Conservation (phyloP, 352 stramenopile species). For the Phytophthora aleatoria region DNA sequence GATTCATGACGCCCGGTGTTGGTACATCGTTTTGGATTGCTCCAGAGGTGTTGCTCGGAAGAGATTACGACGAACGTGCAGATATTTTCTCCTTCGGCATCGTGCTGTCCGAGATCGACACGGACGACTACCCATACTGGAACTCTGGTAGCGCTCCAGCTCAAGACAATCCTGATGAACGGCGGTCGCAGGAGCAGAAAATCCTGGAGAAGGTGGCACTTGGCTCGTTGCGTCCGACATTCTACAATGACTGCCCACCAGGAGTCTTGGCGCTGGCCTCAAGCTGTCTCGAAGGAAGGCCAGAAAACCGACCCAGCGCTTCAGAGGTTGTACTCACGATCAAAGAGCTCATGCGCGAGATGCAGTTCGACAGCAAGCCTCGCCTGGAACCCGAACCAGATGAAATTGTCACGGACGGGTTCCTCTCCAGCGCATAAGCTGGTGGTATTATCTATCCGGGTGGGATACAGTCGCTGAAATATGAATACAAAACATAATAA, state of each 20-base stretch:
- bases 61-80: constrained; percentile 50
- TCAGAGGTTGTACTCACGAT: constrained; percentile 46
- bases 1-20: constrained; percentile 57
- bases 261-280: constrained; percentile 46
- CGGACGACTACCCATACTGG: constrained; percentile 52
- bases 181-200: constrained; percentile 46
- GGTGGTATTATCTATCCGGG: neutral
- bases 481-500: constrained; percentile 29
- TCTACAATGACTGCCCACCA: constrained; percentile 55
- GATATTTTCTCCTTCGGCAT: constrained; percentile 56
- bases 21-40: constrained; percentile 57
- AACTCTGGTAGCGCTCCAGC: constrained; percentile 40
- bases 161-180: constrained; percentile 30
- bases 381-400: constrained; percentile 31
- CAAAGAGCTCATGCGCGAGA: constrained; percentile 39
- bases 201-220: constrained; percentile 48
- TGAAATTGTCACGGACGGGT: constrained; percentile 32
- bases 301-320: constrained; percentile 46
- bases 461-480: constrained; percentile 13
- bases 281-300: constrained; percentile 48
- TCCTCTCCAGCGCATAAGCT: constrained; percentile 29
- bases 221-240: constrained; percentile 48
- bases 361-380: constrained; percentile 18
- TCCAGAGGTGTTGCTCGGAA: constrained; percentile 43
- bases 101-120: constrained; percentile 58